Percentiles rank a stretch among this genome's conserved stretches.
Conservation (phyloP, 2,329 filamentous ascomycete species). For the Ambrosiella beaveri region DNA sequence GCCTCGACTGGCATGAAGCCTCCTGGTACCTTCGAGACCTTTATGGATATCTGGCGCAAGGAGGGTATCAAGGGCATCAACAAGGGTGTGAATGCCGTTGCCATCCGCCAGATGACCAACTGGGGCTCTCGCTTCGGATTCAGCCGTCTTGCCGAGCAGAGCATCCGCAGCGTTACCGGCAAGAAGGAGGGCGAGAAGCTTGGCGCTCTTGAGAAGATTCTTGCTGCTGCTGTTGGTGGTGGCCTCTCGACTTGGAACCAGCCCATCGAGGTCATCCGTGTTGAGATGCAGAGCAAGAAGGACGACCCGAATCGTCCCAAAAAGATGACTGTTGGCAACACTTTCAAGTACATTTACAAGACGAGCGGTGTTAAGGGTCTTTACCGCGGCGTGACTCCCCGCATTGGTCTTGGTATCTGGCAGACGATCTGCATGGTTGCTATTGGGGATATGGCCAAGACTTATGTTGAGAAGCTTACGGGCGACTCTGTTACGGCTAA, state of each 20-base stretch:
- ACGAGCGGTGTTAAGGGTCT: conserved; percentile 79
- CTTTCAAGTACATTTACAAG: conserved; percentile 71
- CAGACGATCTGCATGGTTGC: conserved; percentile 99
- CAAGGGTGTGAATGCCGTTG: conserved; percentile 95
- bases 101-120: conserved; percentile 98
- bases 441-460: conserved; percentile 79
- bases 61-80: conserved; percentile 95
- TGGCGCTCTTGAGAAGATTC: conserved; percentile 66
- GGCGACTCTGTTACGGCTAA: conserved; percentile 48
- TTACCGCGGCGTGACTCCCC: conserved; percentile 86
- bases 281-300: conserved; percentile 99
- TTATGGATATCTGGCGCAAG: conserved; percentile 89
- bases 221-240: conserved; percentile 74
- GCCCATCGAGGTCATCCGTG: conserved; percentile 97
- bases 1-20: conserved; percentile 68
- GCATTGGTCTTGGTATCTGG: conserved; percentile 92
- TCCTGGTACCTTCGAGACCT: conserved; percentile 81
- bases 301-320: conserved; percentile 94
- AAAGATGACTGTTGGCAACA: conserved; percentile 94
- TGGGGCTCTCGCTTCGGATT: conserved; percentile 96
- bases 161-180: conserved; percentile 60
- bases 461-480: conserved; percentile 48
- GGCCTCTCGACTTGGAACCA: conserved; percentile 97
- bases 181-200: conserved; percentile 73
- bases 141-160: conserved; percentile 74